A percentile compares a stretch with the other conserved stretches of the same genome.
phyloP scores from a whole-genome alignment of 2,329 filamentous ascomycete genomes.

The Thielaviopsis musarum region DNA sequence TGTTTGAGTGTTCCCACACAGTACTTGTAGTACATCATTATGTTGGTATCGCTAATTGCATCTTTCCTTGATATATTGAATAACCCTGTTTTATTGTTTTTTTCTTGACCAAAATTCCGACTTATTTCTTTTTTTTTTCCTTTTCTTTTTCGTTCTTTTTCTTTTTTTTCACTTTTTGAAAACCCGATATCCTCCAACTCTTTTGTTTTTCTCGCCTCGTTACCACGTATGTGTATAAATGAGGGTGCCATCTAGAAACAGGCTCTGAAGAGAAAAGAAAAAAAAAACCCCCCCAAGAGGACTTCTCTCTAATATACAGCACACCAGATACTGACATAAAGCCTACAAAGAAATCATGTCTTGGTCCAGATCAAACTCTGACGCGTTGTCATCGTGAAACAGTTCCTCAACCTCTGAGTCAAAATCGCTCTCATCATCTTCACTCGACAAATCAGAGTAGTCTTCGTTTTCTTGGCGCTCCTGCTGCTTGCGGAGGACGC shows the following conservation, averaged over 20 bases:
- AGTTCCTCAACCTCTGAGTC: constrained; percentile 63
- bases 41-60: too few relatives aligned
- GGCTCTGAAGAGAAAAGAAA: not conserved
- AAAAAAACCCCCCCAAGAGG: too few relatives aligned
- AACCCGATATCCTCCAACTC: not conserved
- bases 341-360: constrained; percentile 12
- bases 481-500: constrained; percentile 50
- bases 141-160: not conserved
- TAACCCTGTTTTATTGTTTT: not conserved
- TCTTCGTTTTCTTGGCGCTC: constrained; percentile 28
- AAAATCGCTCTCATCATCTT: constrained; percentile 61
- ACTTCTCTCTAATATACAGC: not conserved
- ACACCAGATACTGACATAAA: not conserved
- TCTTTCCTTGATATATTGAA: not conserved
- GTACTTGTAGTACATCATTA: too few relatives aligned
- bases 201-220: not conserved
- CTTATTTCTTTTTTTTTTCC: not conserved
- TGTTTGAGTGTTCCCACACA: too few relatives aligned
- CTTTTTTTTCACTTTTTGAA: not conserved
- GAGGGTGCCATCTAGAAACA: not conserved
- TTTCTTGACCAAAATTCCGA: not conserved
- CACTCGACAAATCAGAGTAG: constrained; percentile 58
- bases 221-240: not conserved
- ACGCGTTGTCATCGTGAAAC: constrained; percentile 33
- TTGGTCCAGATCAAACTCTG: constrained; percentile 10